Conservation (phyloP, 164 flowering plant species). For the Chimonanthus praecox region DNA sequence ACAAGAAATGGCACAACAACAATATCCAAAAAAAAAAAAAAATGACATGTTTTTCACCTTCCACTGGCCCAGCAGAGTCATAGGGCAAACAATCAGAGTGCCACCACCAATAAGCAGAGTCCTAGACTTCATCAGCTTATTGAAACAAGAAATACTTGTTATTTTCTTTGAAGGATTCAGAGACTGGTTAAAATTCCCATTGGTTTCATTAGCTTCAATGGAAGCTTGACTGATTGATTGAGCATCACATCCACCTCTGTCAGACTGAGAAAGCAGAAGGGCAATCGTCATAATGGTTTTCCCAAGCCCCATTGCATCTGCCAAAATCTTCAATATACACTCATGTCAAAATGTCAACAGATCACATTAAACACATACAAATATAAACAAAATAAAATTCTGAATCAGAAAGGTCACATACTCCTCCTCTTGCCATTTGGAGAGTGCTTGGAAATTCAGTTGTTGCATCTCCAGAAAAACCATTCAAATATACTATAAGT, state of each 20-base stretch:
- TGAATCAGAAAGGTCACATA: constrained; percentile 31
- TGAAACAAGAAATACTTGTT: constrained; percentile 47
- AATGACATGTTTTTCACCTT: constrained; percentile 44
- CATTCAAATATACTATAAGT: constrained; percentile 71
- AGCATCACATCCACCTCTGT: constrained; percentile 38
- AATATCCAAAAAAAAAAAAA: background rate
- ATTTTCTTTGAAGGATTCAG: constrained; percentile 29
- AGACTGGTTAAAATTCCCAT: constrained; percentile 29
- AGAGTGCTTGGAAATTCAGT: constrained; percentile 93
- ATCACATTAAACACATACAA: background rate
- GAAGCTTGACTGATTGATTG: constrained; percentile 24
- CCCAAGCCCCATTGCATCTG: constrained; percentile 99
- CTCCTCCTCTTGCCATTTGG: constrained; percentile 98
- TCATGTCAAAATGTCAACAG: constrained; percentile 13
- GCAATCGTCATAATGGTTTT: constrained; percentile 96
- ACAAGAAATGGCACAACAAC: background rate
- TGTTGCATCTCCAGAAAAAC: constrained; percentile 91
- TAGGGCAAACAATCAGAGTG: constrained; percentile 83
- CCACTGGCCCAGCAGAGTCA: constrained; percentile 98
- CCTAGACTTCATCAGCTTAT: constrained; percentile 48
- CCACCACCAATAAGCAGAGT: constrained; percentile 53
- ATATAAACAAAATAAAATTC: background rate
- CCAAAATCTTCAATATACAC: constrained; percentile 69
- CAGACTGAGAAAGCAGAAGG: constrained; percentile 66
- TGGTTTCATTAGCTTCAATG: constrained; percentile 30